Percentiles rank a stretch among this genome's conserved stretches.
Conservation (phyloP, 768 basidiomycete genomes). For the Boletellus ananiceps region DNA sequence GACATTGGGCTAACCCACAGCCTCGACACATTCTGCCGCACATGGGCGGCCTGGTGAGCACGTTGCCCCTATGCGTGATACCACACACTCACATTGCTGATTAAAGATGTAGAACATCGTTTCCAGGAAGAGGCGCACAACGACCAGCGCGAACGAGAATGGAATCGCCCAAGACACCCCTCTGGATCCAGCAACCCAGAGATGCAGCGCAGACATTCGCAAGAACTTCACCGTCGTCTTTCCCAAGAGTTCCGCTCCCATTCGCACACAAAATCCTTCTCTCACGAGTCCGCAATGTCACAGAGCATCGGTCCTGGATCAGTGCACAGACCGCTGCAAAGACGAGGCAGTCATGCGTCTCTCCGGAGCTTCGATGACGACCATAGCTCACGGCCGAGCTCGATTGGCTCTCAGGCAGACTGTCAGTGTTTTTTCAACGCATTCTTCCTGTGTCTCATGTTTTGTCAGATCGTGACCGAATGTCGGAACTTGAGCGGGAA, state of each 20-base stretch:
- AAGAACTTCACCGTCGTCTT: conserved; percentile 25
- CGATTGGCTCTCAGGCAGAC: conserved; percentile 47
- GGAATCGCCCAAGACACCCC: conserved; percentile 38
- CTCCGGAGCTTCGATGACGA: conserved; percentile 39
- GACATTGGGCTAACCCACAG: conserved; percentile 15
- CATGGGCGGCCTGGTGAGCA: conserved; percentile 19
- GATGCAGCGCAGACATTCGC: conserved; percentile 22
- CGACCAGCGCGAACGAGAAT: conserved; percentile 45
- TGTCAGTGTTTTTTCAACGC: conserved; percentile 35
- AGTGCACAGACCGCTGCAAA: conserved; percentile 12
- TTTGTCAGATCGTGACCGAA: conserved; percentile 42
- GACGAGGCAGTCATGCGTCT: conserved; percentile 39
- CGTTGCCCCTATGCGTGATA: conserved; percentile 4
- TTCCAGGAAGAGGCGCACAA: conserved; percentile 28
- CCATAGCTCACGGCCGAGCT: conserved; percentile 41
- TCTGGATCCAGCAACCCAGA: conserved; percentile 25
- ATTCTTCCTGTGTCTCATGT: neutral
- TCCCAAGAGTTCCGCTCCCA: conserved; percentile 28
- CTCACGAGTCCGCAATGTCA: conserved; percentile 15
- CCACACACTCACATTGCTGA: neutral
- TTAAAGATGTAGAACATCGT: conserved; percentile 28
- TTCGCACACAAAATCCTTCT: conserved; percentile 18
- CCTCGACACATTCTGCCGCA: conserved; percentile 26
- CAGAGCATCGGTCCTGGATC: conserved; percentile 7
- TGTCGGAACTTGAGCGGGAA: conserved; percentile 40